These are phyloP conservation scores for Tricholoma hemisulphureum DNA, from an alignment of 768 basidiomycete species.

Conservation along the genomic window DNA sequence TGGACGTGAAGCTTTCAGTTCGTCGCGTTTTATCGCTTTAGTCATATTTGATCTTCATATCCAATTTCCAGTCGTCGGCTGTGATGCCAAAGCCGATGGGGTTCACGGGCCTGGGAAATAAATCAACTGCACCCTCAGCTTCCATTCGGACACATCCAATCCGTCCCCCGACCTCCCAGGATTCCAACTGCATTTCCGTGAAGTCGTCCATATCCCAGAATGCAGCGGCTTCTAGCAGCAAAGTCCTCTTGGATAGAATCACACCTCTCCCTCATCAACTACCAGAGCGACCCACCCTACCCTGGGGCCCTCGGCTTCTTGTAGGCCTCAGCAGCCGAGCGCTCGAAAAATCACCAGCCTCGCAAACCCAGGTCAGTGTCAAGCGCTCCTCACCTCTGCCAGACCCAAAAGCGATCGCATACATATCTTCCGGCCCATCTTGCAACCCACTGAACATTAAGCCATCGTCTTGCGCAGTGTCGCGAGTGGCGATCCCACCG, in stretches of 20 bases:
- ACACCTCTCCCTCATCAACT: background rate
- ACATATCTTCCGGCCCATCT: conserved; percentile 40
- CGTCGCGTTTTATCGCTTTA: background rate
- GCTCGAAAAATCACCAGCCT: conserved; percentile 18
- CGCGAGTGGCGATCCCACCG: conserved; percentile 21
- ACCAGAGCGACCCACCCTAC: background rate
- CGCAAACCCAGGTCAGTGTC: background rate
- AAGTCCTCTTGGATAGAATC: conserved; percentile 19
- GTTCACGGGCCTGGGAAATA: no score
- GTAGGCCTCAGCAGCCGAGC: conserved; percentile 18
- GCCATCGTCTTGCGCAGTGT: conserved; percentile 34
- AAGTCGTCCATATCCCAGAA: conserved; percentile 14
- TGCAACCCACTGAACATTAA: conserved; percentile 57
- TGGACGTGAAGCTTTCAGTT: background rate
- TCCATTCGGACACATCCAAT: background rate
- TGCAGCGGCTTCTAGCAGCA: conserved; percentile 40
- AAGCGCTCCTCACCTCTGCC: conserved; percentile 29
- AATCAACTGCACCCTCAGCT: no score
- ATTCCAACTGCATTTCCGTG: background rate
- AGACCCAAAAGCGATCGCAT: conserved; percentile 36
- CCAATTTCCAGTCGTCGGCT: background rate
- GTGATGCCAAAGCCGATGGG: background rate
- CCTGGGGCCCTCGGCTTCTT: conserved; percentile 3
- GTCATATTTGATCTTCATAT: background rate
- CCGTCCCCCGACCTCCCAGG: background rate